Evolutionary conservation across 2,329 filamentous ascomycete genomes (phyloP).

Genomic region (Arthroderma sp.): DNA sequence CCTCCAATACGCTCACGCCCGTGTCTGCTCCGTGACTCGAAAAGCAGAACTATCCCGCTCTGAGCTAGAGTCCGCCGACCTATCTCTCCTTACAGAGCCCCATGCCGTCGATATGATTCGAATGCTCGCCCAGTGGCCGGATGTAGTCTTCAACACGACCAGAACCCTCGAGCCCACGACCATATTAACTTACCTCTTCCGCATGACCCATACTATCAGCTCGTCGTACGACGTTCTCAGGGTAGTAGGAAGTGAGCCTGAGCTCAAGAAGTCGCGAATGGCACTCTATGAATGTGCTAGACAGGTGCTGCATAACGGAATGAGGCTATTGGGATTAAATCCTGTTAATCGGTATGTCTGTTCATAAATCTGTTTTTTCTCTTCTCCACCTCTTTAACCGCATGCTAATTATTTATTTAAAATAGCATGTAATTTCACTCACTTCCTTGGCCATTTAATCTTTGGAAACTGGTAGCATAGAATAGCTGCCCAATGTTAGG

Average conservation of each 20-base stretch:
- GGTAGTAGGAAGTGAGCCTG: slow-evolving; percentile 46
- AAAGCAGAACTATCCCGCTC: slow-evolving; percentile 38
- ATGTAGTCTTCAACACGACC: slow-evolving; percentile 48
- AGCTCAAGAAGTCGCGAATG: slow-evolving; percentile 46
- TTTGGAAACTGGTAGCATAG: no score
- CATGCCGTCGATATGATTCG: slow-evolving; percentile 51
- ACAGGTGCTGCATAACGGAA: slow-evolving; percentile 52
- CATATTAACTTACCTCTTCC: slow-evolving; percentile 54
- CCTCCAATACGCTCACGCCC: slow-evolving; percentile 50
- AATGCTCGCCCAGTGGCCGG: slow-evolving; percentile 50
- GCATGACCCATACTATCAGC: slow-evolving; percentile 50
- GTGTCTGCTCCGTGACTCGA: slow-evolving; percentile 45
- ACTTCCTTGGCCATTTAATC: no score
- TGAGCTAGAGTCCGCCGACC: slow-evolving; percentile 42
- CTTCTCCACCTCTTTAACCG: neutral
- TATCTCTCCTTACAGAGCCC: slow-evolving; percentile 47
- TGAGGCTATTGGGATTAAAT: slow-evolving; percentile 50
- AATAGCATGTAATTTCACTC: no score
- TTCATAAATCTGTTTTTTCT: neutral
- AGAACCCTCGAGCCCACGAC: slow-evolving; percentile 55
- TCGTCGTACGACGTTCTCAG: slow-evolving; percentile 50
- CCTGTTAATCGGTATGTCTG: slow-evolving; percentile 44
- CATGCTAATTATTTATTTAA: neutral
- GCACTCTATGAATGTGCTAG: slow-evolving; percentile 49
- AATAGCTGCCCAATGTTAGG: no score